These are phyloP conservation scores for Sphagnurus paluster DNA, from an alignment of 1,284 basidiomycete species.

Conservation along the genomic window DNA sequence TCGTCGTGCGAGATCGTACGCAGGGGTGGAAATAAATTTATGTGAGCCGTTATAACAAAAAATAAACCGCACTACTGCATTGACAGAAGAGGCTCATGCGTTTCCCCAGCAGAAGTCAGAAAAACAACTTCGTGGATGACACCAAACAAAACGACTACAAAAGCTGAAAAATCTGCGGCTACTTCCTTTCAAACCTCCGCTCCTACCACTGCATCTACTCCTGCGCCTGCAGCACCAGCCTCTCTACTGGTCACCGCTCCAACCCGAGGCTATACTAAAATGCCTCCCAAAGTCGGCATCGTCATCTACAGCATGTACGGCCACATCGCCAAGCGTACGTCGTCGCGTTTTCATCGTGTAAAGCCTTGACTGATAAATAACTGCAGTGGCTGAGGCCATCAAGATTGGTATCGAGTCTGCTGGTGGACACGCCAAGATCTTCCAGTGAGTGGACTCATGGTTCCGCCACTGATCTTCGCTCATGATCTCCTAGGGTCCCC, in stretches of 20 bases:
- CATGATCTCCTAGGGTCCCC: constrained; percentile 51
- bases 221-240: constrained; percentile 13
- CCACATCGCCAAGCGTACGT: constrained; percentile 72
- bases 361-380: constrained; percentile 3
- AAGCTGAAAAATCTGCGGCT: constrained; percentile 15
- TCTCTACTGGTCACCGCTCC: constrained; percentile 16
- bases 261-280: constrained; percentile 16
- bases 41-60: no score
- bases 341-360: constrained; percentile 1
- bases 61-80: no score
- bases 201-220: constrained; percentile 14
- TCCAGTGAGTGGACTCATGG: constrained; percentile 52
- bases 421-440: constrained; percentile 75
- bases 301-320: constrained; percentile 84
- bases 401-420: constrained; percentile 70
- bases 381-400: constrained; percentile 74
- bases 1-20: no score
- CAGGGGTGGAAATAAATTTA: no score
- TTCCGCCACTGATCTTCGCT: constrained; percentile 6
- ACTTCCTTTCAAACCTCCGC: constrained; percentile 12
- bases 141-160: constrained; percentile 24
- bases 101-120: constrained; percentile 29
- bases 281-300: constrained; percentile 70
- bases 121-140: constrained; percentile 29
- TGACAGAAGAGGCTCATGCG: no score